Evolutionary conservation across 164 flowering plant species (phyloP), one percentile per base, ranked within the genome.

Genomic region (Houttuynia cordata): DNA sequence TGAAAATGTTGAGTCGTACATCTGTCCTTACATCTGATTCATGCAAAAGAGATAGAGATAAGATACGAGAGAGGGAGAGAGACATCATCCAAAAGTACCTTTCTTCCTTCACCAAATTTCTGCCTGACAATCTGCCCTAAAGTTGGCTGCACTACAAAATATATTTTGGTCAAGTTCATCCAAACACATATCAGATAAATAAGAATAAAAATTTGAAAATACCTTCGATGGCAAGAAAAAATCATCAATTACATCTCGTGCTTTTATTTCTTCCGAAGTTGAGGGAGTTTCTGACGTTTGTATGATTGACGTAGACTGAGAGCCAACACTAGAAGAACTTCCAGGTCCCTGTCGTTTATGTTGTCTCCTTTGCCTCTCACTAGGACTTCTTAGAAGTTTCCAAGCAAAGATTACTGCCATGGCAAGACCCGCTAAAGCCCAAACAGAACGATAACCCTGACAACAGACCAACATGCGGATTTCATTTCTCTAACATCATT

Each of bases 81-180:
- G n/a, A n/a, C n/a, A n/a, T n/a, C n/a, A n/a, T n/a, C n/a, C n/a
- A 24, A 62, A 9, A 53, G 58, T 75, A 84, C 86, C 86, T 87
- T 92, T 68, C 98, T 81, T 72, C 96, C 98, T 71, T 89, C 96
- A 68, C 83, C 79, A 75, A 92, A 69, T 66, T 81, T 87, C 67
- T 87, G 96, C 64, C 96, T 75, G 20, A 92, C 91, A 45, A 85
- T 65, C 76, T 92, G 96, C 8, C 78, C 87, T 40, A 92, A 73
- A 24, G 98, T 87, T 62, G 84, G 95, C 96, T 92, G 91, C 56
- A 70, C 18, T 49, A 30, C 37, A 30, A 30, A 30, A 30, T 56
- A 25, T 56, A 59, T 53, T 30, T 56, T 62, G 58, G 12, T 50
- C 22, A 64, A 60, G 5, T 58, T 9, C 51, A 52, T 69, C 18